Conservation (phyloP, 1,139 yeast genomes). For the Yamadazyma triangularis region DNA sequence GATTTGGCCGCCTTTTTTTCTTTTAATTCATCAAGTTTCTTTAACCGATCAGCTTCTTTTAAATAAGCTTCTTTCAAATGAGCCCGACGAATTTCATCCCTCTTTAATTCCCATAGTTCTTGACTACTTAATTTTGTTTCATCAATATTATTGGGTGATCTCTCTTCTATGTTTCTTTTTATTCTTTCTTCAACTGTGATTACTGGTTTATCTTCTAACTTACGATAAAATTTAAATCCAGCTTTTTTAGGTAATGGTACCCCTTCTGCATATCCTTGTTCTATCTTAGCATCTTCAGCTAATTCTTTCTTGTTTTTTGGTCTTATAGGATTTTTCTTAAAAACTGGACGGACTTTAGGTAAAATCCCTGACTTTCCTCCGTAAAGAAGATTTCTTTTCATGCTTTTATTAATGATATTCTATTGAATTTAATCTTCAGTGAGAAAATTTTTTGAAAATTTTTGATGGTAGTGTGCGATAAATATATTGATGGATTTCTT, state of each 20-base stretch:
- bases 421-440: slow-evolving; percentile 11
- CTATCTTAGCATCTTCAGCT: slow-evolving; percentile 41
- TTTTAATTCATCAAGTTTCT: slow-evolving; percentile 32
- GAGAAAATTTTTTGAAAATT: neutral
- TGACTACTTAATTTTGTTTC: slow-evolving; percentile 34
- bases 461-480: neutral
- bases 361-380: slow-evolving; percentile 80
- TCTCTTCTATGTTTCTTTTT: slow-evolving; percentile 43
- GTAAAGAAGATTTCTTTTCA: slow-evolving; percentile 47
- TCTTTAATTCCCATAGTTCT: slow-evolving; percentile 52
- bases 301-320: slow-evolving; percentile 38
- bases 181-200: slow-evolving; percentile 59
- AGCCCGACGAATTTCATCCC: slow-evolving; percentile 67
- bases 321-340: slow-evolving; percentile 58
- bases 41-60: slow-evolving; percentile 53
- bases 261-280: slow-evolving; percentile 70
- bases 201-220: slow-evolving; percentile 48
- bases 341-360: slow-evolving; percentile 70
- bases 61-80: slow-evolving; percentile 66
- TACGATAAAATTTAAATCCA: slow-evolving; percentile 31
- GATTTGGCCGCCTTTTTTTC: slow-evolving; percentile 14
- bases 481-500: no score
- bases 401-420: no score
- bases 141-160: slow-evolving; percentile 31
- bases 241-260: slow-evolving; percentile 68